Evolutionary conservation across 2,329 filamentous ascomycete genomes (phyloP).

Genomic region (Penicillium sp.): DNA sequence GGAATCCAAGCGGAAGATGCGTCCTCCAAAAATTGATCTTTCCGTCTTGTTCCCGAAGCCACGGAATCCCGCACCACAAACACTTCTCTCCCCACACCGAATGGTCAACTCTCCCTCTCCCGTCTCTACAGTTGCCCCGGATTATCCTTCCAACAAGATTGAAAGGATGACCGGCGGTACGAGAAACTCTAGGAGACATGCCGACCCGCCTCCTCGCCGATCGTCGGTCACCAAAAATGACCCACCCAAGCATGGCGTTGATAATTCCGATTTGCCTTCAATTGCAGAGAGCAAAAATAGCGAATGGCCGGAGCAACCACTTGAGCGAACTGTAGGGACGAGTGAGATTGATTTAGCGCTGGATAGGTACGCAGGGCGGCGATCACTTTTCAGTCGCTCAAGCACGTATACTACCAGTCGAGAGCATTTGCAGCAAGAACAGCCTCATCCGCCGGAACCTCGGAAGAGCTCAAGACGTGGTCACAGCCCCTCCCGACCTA

Average conservation of each 20-base stretch:
- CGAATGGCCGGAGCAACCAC: slow-evolving; percentile 25
- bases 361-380: slow-evolving; percentile 27
- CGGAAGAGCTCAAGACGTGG: slow-evolving; percentile 18
- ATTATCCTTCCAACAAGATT: slow-evolving; percentile 25
- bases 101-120: slow-evolving; percentile 42
- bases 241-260: slow-evolving; percentile 11
- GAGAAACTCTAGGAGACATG: slow-evolving; percentile 23
- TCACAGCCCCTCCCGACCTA: slow-evolving; percentile 25
- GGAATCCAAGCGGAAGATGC: slow-evolving; percentile 39
- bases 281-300: slow-evolving; percentile 20
- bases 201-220: slow-evolving; percentile 23
- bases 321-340: slow-evolving; percentile 32
- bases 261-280: slow-evolving; percentile 18
- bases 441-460: slow-evolving; percentile 18
- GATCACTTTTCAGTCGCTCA: slow-evolving; percentile 24
- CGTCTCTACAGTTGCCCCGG: slow-evolving; percentile 34
- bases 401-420: slow-evolving; percentile 24
- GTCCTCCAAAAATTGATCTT: slow-evolving; percentile 42
- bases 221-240: slow-evolving; percentile 11
- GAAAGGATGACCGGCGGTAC: slow-evolving; percentile 20
- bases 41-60: slow-evolving; percentile 45
- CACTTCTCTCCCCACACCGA: slow-evolving; percentile 43
- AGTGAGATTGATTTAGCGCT: slow-evolving; percentile 36
- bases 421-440: slow-evolving; percentile 21
- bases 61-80: slow-evolving; percentile 24